These are phyloP conservation scores for Colletotrichum sidae DNA, from an alignment of 2,329 filamentous ascomycete genomes.

Conservation along the genomic window DNA sequence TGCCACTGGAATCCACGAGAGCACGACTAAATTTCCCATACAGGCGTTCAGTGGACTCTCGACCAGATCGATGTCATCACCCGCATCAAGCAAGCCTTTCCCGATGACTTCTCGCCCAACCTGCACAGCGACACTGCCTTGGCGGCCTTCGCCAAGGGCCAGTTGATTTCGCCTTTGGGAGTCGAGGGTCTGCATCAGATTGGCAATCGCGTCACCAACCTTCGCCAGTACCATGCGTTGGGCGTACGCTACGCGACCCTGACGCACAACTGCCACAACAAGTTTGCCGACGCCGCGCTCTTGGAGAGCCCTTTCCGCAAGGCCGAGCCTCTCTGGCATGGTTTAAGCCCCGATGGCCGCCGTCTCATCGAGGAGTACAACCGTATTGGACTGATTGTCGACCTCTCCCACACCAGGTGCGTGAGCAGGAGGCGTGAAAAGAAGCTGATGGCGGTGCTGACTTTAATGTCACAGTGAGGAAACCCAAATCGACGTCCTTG, in stretches of 20 bases:
- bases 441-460: constrained; percentile 11
- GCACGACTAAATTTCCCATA: constrained; percentile 11
- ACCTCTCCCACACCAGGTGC: constrained; percentile 77
- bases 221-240: constrained; percentile 80
- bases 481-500: constrained; percentile 87
- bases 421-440: background rate
- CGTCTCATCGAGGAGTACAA: constrained; percentile 89
- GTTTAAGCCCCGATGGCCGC: constrained; percentile 78
- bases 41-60: constrained; percentile 74
- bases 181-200: constrained; percentile 95
- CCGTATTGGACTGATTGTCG: constrained; percentile 92
- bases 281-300: constrained; percentile 86
- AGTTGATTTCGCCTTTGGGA: constrained; percentile 81
- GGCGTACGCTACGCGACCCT: constrained; percentile 90
- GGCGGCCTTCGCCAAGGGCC: constrained; percentile 68
- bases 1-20: background rate
- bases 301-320: constrained; percentile 62
- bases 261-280: constrained; percentile 94
- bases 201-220: constrained; percentile 81
- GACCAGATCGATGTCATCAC: constrained; percentile 81
- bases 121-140: constrained; percentile 71
- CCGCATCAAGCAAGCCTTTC: constrained; percentile 72
- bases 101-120: constrained; percentile 75
- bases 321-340: constrained; percentile 73
- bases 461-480: constrained; percentile 64